Evolutionary conservation across 2,329 filamentous ascomycete species (phyloP).

Genomic region (Fusarium sp.): DNA sequence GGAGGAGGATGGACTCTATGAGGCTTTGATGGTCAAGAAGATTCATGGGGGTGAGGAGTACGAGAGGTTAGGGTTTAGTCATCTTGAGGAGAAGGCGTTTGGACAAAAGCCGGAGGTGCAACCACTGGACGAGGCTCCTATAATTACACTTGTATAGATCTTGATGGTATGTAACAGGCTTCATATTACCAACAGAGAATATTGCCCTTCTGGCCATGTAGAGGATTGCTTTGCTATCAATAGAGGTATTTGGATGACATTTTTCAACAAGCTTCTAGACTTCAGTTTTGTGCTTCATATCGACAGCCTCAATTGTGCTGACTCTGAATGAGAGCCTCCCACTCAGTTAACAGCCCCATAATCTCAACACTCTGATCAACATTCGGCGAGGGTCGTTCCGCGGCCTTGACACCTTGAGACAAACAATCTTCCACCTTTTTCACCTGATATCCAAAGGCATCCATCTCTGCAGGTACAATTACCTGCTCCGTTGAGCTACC

Average conservation of each 20-base stretch:
- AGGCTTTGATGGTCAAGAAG: not conserved
- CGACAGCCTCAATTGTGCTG: not conserved
- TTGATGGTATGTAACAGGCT: too few species aligned
- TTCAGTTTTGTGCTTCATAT: too few species aligned
- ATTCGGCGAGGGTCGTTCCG: constrained; percentile 9
- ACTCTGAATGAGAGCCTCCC: constrained; percentile 1
- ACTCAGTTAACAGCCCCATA: constrained; percentile 9
- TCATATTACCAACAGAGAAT: too few species aligned
- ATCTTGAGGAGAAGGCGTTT: not conserved
- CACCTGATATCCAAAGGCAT: constrained; percentile 8
- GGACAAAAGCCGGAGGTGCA: not conserved
- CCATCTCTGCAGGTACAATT: not conserved
- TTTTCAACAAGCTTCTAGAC: too few species aligned
- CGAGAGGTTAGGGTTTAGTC: not conserved
- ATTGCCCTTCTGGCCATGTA: too few species aligned
- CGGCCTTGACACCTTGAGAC: not conserved
- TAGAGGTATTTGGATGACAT: too few species aligned
- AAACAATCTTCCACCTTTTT: constrained; percentile 10
- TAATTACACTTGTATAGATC: constrained; percentile 1
- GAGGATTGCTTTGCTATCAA: too few species aligned
- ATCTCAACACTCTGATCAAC: constrained; percentile 17
- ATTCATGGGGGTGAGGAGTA: not conserved
- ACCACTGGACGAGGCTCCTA: not conserved
- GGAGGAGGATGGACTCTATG: rapidly evolving
- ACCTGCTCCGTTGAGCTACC: not conserved